phyloP scores from a whole-genome alignment of 768 basidiomycete genomes.

The Favolaschia claudopus region DNA sequence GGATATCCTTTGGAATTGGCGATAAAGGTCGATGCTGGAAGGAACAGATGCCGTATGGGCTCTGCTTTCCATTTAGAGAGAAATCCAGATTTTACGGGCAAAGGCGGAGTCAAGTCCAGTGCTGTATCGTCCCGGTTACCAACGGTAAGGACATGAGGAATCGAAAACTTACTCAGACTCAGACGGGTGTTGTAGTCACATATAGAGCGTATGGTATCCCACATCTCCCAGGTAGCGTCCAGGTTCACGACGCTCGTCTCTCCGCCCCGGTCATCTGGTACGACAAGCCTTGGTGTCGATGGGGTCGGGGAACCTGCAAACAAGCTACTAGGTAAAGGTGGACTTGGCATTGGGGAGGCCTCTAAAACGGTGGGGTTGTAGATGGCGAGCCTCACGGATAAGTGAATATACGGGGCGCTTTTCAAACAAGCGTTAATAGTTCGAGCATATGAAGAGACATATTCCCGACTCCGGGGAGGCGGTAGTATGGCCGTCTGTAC shows the following conservation, averaged over 20 bases:
- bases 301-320: too few relatives aligned
- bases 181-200: slow-evolving; percentile 85
- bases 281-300: slow-evolving; percentile 44
- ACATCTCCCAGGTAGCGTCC: slow-evolving; percentile 95
- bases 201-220: slow-evolving; percentile 92
- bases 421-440: slow-evolving; percentile 82
- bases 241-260: slow-evolving; percentile 62
- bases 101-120: slow-evolving; percentile 88
- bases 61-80: slow-evolving; percentile 93
- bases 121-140: slow-evolving; percentile 56
- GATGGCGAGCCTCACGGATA: slow-evolving; percentile 86
- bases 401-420: slow-evolving; percentile 72
- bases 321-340: too few relatives aligned
- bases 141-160: slow-evolving; percentile 3
- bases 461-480: slow-evolving; percentile 81
- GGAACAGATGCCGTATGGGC: slow-evolving; percentile 86
- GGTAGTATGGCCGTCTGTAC: slow-evolving; percentile 88
- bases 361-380: slow-evolving; percentile 76
- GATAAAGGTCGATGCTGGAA: slow-evolving; percentile 92
- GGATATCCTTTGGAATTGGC: slow-evolving; percentile 97
- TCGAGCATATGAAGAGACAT: slow-evolving; percentile 93
- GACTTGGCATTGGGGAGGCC: slow-evolving; percentile 35
- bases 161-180: slow-evolving; percentile 64
- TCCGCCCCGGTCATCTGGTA: slow-evolving; percentile 44
- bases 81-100: slow-evolving; percentile 79